Evolutionary conservation across 2,329 filamentous ascomycete species (phyloP).

Genomic region (Thielaviopsis punctulata): DNA sequence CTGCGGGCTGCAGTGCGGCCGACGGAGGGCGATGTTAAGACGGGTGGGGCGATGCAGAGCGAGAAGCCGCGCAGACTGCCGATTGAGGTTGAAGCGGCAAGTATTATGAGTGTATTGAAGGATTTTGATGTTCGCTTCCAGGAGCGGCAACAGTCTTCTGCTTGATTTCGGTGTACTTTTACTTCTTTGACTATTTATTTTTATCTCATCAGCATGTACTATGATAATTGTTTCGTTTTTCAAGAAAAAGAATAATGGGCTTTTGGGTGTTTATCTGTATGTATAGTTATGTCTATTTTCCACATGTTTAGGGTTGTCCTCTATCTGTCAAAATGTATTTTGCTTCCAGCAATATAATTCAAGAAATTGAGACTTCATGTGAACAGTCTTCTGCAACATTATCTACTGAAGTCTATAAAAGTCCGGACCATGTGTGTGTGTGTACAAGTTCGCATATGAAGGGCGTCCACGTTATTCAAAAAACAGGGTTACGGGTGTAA

Average conservation of each 20-base stretch:
- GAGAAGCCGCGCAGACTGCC: slow-evolving; percentile 29
- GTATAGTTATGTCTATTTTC: no score
- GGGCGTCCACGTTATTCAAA: neutral
- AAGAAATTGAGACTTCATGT: no score
- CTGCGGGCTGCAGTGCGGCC: slow-evolving; percentile 37
- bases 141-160: neutral
- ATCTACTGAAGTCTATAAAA: neutral
- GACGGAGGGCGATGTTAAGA: slow-evolving; percentile 13
- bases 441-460: neutral
- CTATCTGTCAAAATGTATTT: no score
- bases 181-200: neutral
- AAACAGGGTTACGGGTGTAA: neutral
- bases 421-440: neutral
- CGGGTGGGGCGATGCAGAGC: slow-evolving; percentile 11
- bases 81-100: slow-evolving; percentile 66
- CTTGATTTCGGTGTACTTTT: neutral
- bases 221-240: neutral
- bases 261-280: neutral
- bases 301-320: no score
- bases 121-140: slow-evolving; percentile 62
- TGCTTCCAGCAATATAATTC: no score
- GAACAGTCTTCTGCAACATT: no score
- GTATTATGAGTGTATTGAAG: slow-evolving; percentile 72
- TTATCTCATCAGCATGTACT: neutral
- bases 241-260: neutral